Percentiles rank a stretch among this genome's conserved stretches.
Evolutionary conservation across 345 rosid genomes (phyloP).

Genomic region (Lepidium africanum): DNA sequence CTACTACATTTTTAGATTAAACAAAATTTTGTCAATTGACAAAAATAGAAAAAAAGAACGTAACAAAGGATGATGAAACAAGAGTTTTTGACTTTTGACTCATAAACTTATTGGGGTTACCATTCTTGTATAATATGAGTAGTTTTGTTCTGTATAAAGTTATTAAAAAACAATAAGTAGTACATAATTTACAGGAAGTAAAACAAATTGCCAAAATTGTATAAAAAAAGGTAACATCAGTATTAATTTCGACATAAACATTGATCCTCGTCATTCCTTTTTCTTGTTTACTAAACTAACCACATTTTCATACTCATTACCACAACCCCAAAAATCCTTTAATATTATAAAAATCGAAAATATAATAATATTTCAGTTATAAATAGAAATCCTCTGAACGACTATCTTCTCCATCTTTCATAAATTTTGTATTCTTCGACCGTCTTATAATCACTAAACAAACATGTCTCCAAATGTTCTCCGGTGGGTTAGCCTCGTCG

Average conservation of each 20-base stretch:
- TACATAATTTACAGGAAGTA: background rate
- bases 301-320: background rate
- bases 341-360: background rate
- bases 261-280: background rate
- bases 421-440: background rate
- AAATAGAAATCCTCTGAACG: background rate
- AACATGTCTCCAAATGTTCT: conserved; percentile 35
- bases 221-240: background rate
- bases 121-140: background rate
- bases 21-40: no score
- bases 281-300: conserved; percentile 5
- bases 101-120: no score
- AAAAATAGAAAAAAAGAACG: no score
- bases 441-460: background rate
- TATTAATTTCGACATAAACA: background rate
- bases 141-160: background rate
- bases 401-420: background rate
- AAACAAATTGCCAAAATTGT: background rate
- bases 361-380: background rate
- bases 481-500: conserved; percentile 74
- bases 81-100: no score
- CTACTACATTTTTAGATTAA: no score
- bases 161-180: no score
- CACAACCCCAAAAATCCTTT: background rate
- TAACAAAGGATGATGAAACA: no score